A percentile compares a stretch with the other conserved stretches of the same genome.
Conservation (phyloP, 257 asterid genomes). For the Penstemon davidsonii region DNA sequence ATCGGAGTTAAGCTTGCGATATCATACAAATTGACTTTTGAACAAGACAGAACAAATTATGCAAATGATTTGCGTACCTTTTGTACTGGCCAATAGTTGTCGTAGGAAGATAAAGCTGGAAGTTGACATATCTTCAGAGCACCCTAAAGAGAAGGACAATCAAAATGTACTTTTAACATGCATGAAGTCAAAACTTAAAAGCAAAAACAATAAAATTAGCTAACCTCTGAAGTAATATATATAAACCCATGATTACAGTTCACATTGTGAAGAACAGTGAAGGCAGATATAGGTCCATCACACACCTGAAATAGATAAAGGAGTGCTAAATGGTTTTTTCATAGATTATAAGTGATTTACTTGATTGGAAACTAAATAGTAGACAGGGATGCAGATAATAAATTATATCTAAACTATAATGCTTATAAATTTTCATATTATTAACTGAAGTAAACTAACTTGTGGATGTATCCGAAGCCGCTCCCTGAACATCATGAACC, state of each 20-base stretch:
- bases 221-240: conserved; percentile 80
- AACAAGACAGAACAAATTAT: conserved; percentile 10
- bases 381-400: not conserved
- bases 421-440: conserved; percentile 9
- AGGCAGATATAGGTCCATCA: conserved; percentile 91
- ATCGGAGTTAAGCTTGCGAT: conserved; percentile 12
- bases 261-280: conserved; percentile 96
- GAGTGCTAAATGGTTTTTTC: conserved; percentile 21
- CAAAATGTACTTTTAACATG: conserved; percentile 1
- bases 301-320: conserved; percentile 60
- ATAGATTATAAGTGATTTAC: not conserved
- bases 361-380: not conserved
- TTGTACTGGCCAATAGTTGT: conserved; percentile 94
- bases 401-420: not conserved
- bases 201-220: conserved; percentile 25
- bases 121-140: conserved; percentile 93
- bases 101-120: conserved; percentile 64
- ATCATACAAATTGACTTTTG: conserved; percentile 20
- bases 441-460: conserved; percentile 48
- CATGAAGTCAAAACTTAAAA: conserved; percentile 2
- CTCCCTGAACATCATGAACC: conserved; percentile 95
- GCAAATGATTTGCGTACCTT: too few species aligned
- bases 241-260: conserved; percentile 95
- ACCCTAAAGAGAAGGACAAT: conserved; percentile 55
- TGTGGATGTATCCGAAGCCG: conserved; percentile 92